Conservation (phyloP, 2,329 filamentous ascomycete genomes). For the Trichoderma sp. region DNA sequence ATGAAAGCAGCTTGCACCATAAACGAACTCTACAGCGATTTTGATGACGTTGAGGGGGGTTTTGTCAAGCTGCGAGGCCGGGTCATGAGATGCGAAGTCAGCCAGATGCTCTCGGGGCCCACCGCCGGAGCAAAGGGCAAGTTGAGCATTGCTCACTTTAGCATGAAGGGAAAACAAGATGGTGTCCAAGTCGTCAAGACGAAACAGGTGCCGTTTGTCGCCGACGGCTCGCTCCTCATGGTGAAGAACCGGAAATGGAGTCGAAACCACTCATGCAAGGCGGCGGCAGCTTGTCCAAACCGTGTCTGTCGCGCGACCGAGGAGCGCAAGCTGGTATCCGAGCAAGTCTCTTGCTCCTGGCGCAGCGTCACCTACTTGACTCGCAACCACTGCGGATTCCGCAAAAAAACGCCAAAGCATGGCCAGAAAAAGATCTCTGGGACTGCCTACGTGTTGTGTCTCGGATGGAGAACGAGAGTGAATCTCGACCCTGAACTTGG, state of each 20-base stretch:
- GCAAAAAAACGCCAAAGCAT: not conserved
- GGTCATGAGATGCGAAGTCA: not conserved
- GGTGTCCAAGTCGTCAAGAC: not conserved
- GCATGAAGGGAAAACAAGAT: not conserved
- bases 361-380: not conserved
- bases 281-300: not conserved
- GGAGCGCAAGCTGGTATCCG: not conserved
- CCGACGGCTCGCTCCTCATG: conserved; percentile 6
- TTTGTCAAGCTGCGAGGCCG: not conserved
- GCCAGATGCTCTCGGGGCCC: not conserved
- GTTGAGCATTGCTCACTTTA: not conserved
- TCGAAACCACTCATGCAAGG: not conserved
- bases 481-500: not conserved
- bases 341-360: not conserved
- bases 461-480: not conserved
- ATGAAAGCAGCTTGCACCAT: not conserved
- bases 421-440: not conserved
- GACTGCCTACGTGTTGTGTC: not conserved
- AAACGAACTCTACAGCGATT: not conserved
- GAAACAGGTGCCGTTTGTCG: not conserved
- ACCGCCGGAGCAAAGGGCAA: not conserved
- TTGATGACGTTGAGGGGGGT: not conserved
- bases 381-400: not conserved
- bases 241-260: not conserved
- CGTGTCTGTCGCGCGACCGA: not conserved